phyloP scores from a whole-genome alignment of 1,284 basidiomycete species.

The Fomitopsis pinicola region DNA sequence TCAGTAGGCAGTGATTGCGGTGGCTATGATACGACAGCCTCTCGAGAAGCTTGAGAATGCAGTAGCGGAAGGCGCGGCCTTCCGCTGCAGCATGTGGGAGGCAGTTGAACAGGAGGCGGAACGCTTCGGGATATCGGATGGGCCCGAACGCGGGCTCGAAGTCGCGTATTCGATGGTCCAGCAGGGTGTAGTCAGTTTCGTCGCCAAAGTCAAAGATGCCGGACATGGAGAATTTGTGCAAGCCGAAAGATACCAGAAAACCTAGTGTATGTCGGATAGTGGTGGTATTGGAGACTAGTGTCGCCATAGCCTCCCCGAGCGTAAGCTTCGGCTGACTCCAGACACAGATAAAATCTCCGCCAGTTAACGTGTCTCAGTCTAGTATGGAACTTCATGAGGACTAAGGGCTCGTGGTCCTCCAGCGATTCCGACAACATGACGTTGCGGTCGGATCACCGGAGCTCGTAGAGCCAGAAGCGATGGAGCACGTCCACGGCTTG shows the following conservation, averaged over 20 bases:
- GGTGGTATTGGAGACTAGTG: constrained; percentile 42
- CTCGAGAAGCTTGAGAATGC: constrained; percentile 58
- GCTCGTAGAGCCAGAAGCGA: too few species aligned
- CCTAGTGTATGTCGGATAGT: constrained; percentile 54
- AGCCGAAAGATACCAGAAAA: constrained; percentile 56
- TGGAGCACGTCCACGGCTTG: constrained; percentile 31
- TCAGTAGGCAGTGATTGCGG: constrained; percentile 63
- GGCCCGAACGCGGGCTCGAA: constrained; percentile 40
- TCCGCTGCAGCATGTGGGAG: constrained; percentile 25
- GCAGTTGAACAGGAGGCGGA: constrained; percentile 51
- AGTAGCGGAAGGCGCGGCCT: constrained; percentile 36
- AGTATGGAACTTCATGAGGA: too few species aligned
- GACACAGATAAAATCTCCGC: too few species aligned
- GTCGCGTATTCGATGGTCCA: constrained; percentile 33
- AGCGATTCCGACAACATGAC: constrained; percentile 62
- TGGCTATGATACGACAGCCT: constrained; percentile 54
- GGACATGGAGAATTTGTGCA: constrained; percentile 56
- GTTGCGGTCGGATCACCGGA: too few species aligned
- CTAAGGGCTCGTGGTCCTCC: constrained; percentile 45
- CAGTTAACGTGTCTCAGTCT: too few species aligned
- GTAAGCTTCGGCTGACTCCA: too few species aligned
- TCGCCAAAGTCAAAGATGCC: constrained; percentile 45
- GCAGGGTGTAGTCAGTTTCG: constrained; percentile 20
- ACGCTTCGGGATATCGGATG: constrained; percentile 52
- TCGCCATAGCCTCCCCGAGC: constrained; percentile 52